These are phyloP conservation scores for Hamamelis virginiana DNA, from an alignment of 164 flowering plant genomes.

Conservation along the genomic window DNA sequence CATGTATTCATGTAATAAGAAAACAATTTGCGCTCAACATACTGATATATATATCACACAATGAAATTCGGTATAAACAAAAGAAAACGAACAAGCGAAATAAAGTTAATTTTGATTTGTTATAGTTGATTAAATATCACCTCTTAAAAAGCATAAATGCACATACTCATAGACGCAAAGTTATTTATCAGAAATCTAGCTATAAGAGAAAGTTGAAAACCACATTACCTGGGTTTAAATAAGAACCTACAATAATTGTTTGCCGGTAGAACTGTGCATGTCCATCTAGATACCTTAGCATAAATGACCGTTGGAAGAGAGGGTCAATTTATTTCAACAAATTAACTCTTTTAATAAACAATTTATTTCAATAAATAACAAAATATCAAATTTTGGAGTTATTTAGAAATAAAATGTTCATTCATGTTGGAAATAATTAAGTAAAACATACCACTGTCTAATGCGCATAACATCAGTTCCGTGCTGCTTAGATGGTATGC, in stretches of 20 bases:
- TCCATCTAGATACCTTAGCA: slow-evolving; percentile 74
- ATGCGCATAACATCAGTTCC: slow-evolving; percentile 88
- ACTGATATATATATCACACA: not conserved
- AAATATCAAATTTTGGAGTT: too few species aligned
- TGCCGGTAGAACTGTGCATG: slow-evolving; percentile 80
- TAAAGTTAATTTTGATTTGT: not conserved
- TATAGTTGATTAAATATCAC: not conserved
- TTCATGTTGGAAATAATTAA: not conserved
- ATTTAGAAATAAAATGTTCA: too few species aligned
- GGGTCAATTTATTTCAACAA: too few species aligned
- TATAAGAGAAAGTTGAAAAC: not conserved
- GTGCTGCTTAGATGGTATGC: slow-evolving; percentile 66
- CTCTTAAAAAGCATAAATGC: not conserved
- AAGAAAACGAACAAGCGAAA: not conserved
- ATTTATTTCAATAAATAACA: too few species aligned
- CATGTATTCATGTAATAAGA: not conserved
- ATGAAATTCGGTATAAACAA: not conserved
- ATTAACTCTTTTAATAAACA: too few species aligned
- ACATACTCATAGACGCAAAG: not conserved
- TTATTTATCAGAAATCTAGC: not conserved
- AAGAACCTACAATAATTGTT: slow-evolving; percentile 66
- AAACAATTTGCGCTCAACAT: not conserved
- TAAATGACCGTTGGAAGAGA: too few species aligned
- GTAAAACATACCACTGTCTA: slow-evolving; percentile 63
- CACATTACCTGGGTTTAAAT: slow-evolving; percentile 72